A percentile compares a stretch with the other conserved stretches of the same genome.
Evolutionary conservation across 306 rosid genomes (phyloP).

Genomic region (Quercus agrifolia): DNA sequence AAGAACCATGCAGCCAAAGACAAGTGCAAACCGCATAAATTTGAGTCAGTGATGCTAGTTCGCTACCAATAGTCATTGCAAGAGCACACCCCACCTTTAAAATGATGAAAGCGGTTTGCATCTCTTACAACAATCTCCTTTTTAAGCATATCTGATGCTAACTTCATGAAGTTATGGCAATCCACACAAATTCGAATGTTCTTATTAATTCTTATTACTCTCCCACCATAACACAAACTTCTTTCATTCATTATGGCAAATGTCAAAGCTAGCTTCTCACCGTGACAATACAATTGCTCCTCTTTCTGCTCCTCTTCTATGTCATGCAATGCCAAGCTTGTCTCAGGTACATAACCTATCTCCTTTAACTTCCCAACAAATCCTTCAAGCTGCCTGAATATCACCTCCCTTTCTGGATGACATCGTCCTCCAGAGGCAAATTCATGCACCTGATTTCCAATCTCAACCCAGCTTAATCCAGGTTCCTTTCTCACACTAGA

Average conservation of each 20-base stretch:
- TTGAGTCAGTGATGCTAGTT: constrained; percentile 1
- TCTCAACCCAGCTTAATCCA: constrained; percentile 84
- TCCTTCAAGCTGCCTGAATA: constrained; percentile 49
- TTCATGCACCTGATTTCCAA: constrained; percentile 70
- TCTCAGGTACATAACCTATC: constrained; percentile 79
- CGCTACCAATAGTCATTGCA: constrained; percentile 78
- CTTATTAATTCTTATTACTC: constrained; percentile 68
- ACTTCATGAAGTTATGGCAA: constrained; percentile 88
- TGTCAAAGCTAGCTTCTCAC: constrained; percentile 85
- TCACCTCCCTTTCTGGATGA: constrained; percentile 49
- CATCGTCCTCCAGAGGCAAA: constrained; percentile 70
- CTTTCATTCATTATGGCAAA: constrained; percentile 64
- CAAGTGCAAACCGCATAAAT: not conserved
- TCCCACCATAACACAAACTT: constrained; percentile 28
- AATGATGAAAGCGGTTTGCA: constrained; percentile 86
- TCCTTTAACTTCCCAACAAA: constrained; percentile 63
- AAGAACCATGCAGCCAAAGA: not conserved
- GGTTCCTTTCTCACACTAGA: constrained; percentile 77
- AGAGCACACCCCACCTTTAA: constrained; percentile 65
- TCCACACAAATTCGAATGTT: constrained; percentile 89
- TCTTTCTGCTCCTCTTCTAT: constrained; percentile 79
- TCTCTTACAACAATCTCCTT: constrained; percentile 85
- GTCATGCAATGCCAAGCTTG: constrained; percentile 59
- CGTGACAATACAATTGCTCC: constrained; percentile 72
- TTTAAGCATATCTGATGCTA: constrained; percentile 53